phyloP scores from a whole-genome alignment of 2,329 filamentous ascomycete species.

The Aspergillus piperis region DNA sequence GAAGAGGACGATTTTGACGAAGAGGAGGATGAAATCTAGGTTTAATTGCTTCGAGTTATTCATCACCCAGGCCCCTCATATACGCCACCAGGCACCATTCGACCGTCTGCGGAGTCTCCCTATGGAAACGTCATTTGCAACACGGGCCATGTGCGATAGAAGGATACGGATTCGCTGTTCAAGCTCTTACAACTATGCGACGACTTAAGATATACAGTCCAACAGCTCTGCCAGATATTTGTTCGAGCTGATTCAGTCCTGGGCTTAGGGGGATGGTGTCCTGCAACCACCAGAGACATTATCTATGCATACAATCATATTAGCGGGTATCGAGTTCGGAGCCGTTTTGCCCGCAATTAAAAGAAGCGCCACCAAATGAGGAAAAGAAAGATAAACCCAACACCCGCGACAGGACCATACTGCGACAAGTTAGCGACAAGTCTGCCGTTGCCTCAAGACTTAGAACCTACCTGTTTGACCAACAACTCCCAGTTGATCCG shows the following conservation, averaged over 20 bases:
- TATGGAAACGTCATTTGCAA: background rate
- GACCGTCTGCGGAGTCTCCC: background rate
- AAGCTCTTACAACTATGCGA: background rate
- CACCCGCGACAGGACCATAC: conserved; percentile 85
- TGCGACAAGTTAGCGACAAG: conserved; percentile 36
- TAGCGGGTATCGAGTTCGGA: conserved; percentile 20
- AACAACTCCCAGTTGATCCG: conserved; percentile 98
- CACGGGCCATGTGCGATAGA: background rate
- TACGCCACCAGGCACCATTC: background rate
- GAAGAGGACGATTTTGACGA: conserved; percentile 96
- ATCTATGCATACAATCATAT: conserved; percentile 42
- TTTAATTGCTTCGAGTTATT: background rate
- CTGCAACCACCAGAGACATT: conserved; percentile 36
- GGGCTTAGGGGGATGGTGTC: conserved; percentile 25
- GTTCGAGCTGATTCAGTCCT: conserved; percentile 1
- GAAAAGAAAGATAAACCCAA: conserved; percentile 79
- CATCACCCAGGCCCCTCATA: too few relatives aligned
- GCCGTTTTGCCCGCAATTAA: conserved; percentile 43
- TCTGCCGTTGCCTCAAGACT: background rate
- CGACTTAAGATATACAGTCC: background rate
- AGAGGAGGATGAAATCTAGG: conserved; percentile 85
- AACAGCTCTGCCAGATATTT: background rate
- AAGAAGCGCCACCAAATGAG: conserved; percentile 96
- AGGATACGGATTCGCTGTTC: background rate
- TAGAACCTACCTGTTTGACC: conserved; percentile 70